Evolutionary conservation across 78 protist genomes (phyloP).

Genomic region (Speleostelium caveatum): DNA sequence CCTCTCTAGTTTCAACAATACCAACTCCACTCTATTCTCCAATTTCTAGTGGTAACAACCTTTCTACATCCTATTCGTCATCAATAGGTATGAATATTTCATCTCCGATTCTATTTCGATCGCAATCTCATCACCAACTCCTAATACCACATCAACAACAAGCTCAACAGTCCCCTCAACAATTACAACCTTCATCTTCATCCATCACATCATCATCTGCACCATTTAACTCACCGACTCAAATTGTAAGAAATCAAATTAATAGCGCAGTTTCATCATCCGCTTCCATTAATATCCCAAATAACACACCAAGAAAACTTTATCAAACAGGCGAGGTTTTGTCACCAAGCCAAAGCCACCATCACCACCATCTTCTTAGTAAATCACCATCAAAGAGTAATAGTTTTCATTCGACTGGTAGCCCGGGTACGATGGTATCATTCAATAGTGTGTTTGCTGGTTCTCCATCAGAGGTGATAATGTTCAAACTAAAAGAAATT

Average conservation of each 20-base stretch:
- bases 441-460: slow-evolving; percentile 17
- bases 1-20: neutral
- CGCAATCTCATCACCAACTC: neutral
- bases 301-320: neutral
- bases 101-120: neutral
- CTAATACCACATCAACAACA: neutral
- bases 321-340: neutral
- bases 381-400: neutral
- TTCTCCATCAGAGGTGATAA: slow-evolving; percentile 69
- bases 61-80: neutral
- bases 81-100: neutral
- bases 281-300: neutral
- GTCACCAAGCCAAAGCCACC: neutral
- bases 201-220: too few species aligned
- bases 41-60: neutral
- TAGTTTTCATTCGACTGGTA: neutral
- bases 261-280: neutral
- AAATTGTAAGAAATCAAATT: neutral
- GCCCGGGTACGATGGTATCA: neutral
- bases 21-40: neutral
- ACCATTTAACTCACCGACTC: neutral
- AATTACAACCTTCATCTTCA: neutral
- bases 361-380: neutral
- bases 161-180: neutral
- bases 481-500: slow-evolving; percentile 49